Percentiles rank a stretch among this genome's conserved stretches.
phyloP scores from a whole-genome alignment of 768 basidiomycete species.

The Candolleomyces efflorescens region DNA sequence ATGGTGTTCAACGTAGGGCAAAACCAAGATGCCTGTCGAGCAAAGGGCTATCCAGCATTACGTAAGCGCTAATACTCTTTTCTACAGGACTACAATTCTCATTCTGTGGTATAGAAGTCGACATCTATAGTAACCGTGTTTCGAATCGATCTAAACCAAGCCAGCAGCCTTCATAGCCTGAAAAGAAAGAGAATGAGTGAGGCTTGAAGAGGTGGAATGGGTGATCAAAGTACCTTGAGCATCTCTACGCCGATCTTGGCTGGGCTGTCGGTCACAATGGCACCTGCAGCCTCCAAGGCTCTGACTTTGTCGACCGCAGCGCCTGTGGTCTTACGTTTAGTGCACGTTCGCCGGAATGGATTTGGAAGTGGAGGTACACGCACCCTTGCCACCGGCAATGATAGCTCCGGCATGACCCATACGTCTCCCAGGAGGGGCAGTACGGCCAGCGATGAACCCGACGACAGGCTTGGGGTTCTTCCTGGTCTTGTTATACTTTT shows the following conservation, averaged over 20 bases:
- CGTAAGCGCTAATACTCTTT: too few relatives aligned
- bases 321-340: conserved; percentile 35
- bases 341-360: background rate
- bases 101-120: too few relatives aligned
- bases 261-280: conserved; percentile 89
- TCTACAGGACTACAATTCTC: too few relatives aligned
- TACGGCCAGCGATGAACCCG: conserved; percentile 96
- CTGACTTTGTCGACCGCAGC: conserved; percentile 93
- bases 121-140: too few relatives aligned
- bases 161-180: conserved; percentile 81
- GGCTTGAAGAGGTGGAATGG: background rate
- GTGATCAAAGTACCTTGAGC: conserved; percentile 64
- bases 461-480: conserved; percentile 91
- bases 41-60: too few relatives aligned
- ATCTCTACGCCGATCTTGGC: conserved; percentile 91
- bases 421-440: conserved; percentile 94
- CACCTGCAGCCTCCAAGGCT: conserved; percentile 89
- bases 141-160: conserved; percentile 35
- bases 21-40: too few relatives aligned
- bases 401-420: conserved; percentile 99
- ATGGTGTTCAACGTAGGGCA: too few relatives aligned
- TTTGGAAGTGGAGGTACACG: conserved; percentile 10
- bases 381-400: conserved; percentile 95
- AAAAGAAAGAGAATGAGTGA: conserved; percentile 8
- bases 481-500: conserved; percentile 87